These are phyloP conservation scores for Suillus fuscotomentosus DNA, from an alignment of 768 basidiomycete genomes.

Conservation along the genomic window DNA sequence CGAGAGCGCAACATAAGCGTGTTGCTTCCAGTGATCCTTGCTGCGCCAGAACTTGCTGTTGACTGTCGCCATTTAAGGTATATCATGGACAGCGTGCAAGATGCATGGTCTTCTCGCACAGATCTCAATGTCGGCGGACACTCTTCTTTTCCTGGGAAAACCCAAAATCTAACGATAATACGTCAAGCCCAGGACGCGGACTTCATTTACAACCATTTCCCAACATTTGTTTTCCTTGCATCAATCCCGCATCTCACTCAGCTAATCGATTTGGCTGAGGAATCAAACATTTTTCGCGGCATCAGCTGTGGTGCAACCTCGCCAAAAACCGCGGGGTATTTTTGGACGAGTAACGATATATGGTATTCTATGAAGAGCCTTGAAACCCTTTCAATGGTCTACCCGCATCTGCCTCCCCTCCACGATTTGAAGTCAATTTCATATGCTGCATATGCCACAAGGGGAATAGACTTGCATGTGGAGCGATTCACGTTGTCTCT, in stretches of 20 bases:
- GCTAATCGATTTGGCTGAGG: fast-evolving
- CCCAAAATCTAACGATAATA: neutral
- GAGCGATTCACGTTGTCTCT: neutral
- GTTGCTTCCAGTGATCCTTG: neutral
- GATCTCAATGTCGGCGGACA: neutral
- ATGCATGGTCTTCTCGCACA: too few relatives aligned
- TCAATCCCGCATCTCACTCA: neutral
- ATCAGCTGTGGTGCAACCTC: neutral
- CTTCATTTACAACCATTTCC: too few relatives aligned
- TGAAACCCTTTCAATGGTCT: neutral
- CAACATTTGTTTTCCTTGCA: neutral
- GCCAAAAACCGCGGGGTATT: too few relatives aligned
- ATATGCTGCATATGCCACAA: too few relatives aligned
- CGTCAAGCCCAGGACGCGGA: too few relatives aligned
- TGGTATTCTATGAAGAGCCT: neutral
- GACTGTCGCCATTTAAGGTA: neutral
- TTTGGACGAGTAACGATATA: too few relatives aligned
- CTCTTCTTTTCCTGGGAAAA: neutral
- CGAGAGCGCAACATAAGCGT: neutral
- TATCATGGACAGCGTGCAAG: too few relatives aligned
- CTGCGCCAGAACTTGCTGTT: neutral
- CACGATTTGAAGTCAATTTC: fast-evolving
- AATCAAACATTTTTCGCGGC: neutral
- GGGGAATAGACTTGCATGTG: neutral
- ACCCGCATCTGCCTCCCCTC: neutral